Evolutionary conservation across 331 rosid species (phyloP), one percentile per base, ranked within the genome.

Genomic region (Malus hybrid): DNA sequence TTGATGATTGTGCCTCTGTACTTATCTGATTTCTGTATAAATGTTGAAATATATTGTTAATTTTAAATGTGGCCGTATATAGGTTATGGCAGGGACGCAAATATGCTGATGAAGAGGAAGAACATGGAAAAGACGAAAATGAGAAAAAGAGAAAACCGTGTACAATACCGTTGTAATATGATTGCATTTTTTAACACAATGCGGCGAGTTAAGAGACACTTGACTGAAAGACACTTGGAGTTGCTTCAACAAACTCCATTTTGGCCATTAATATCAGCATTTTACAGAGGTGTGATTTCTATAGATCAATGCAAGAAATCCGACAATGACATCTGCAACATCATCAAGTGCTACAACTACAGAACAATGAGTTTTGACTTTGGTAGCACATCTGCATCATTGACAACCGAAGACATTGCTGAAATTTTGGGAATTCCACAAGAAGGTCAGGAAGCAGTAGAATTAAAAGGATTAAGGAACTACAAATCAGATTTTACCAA

Each of bases 211-310:
- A 69, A 28, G 34, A 15, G 14, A 15, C 28, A 5, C 28, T 69
- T 69, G 5, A 48, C 42, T 1, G 15, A 69, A 69, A 15, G 39
- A 27, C 73, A 50, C 39, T 28, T 69, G 42, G 42, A 28, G 10
- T 50, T 69, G 73, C 44, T 50, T 39, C 39, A 28, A 10, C 27
- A 50, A 29, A 50, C 73, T 69, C 73, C 73, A 6, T 69, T 69
- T 29, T 69, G 73, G 62, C 73, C 73, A 28, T 29, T 69, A 56
- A 50, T 69, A 50, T 69, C 28, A 13, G 73, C 73, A 50, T 69
- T 48, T 69, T 28, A 69, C 73, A 9, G 10, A 2, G 73, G 44
- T 3, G 4, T 29, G 74, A 29, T 70, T 70, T 70, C 19, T 6
- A 18, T 28, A 50, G 57, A 20, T 70, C 28, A 29, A 27, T 69